phyloP scores from a whole-genome alignment of 257 asterid genomes.

The Mitragyna speciosa region DNA sequence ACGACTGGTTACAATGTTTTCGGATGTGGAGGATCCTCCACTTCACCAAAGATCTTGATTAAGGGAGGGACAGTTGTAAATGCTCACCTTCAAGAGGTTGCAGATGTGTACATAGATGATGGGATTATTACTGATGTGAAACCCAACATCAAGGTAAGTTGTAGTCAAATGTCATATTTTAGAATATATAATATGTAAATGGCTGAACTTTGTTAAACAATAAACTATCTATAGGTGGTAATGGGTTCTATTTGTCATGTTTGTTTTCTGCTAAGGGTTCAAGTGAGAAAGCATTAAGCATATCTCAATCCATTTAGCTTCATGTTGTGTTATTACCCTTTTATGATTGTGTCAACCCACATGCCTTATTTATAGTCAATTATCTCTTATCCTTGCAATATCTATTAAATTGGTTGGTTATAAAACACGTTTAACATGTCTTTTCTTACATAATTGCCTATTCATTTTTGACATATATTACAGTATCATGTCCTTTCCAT shows the following conservation, averaged over 20 bases:
- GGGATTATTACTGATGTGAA: constrained; percentile 67
- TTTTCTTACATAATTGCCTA: too few species aligned
- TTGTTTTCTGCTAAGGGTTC: too few species aligned
- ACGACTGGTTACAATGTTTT: constrained; percentile 44
- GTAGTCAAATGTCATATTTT: neutral
- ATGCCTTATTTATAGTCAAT: neutral
- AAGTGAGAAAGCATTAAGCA: too few species aligned
- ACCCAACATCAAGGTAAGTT: constrained; percentile 58
- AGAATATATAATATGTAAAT: neutral
- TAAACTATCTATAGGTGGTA: neutral
- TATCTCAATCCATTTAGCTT: too few species aligned
- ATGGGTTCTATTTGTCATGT: too few species aligned
- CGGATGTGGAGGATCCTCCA: constrained; percentile 45
- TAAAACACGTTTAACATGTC: too few species aligned
- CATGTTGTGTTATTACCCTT: too few species aligned
- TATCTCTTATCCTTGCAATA: neutral
- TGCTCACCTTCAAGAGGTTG: constrained; percentile 79
- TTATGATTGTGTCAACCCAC: neutral
- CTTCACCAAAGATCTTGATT: constrained; percentile 63
- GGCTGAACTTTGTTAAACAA: neutral
- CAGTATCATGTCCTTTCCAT: neutral
- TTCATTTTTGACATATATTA: too few species aligned
- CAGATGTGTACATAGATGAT: constrained; percentile 85
- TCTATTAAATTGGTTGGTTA: too few species aligned
- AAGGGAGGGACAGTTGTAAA: constrained; percentile 96